A percentile compares a stretch with the other conserved stretches of the same genome.
phyloP scores from a whole-genome alignment of 2,329 filamentous ascomycete genomes.

The Penicillium paneum region DNA sequence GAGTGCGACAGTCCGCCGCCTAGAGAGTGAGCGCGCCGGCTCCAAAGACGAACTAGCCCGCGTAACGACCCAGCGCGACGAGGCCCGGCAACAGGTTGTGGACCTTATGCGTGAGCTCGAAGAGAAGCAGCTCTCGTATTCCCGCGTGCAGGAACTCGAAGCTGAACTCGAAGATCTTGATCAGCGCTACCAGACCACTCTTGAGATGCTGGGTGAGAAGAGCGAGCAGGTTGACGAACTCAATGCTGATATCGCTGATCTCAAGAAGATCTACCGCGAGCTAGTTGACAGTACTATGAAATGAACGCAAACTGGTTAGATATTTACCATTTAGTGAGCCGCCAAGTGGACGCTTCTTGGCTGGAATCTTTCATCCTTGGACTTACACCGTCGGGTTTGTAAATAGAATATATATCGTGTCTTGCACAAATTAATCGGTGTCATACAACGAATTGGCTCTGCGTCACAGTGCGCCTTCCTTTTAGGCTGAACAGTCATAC shows the following conservation, averaged over 20 bases:
- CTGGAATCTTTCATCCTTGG: neutral
- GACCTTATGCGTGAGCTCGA: constrained; percentile 83
- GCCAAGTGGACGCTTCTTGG: neutral
- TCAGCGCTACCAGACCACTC: constrained; percentile 78
- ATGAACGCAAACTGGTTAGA: constrained; percentile 32
- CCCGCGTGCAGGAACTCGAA: constrained; percentile 64
- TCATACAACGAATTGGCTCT: neutral
- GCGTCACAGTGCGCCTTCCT: neutral
- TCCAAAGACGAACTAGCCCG: constrained; percentile 81
- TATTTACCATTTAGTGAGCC: neutral
- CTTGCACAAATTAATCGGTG: neutral
- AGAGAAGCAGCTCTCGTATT: constrained; percentile 59
- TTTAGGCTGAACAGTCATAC: neutral
- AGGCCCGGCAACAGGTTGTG: constrained; percentile 89
- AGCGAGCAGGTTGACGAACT: constrained; percentile 93
- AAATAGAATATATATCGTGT: constrained; percentile 4
- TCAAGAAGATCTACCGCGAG: constrained; percentile 95
- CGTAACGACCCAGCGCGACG: constrained; percentile 81
- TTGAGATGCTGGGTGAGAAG: constrained; percentile 96
- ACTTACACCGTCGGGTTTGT: neutral
- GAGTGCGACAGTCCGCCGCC: constrained; percentile 83
- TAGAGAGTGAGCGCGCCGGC: constrained; percentile 88
- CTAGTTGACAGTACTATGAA: constrained; percentile 80
- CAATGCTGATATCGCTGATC: constrained; percentile 79
- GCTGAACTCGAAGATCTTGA: constrained; percentile 66